Evolutionary conservation across 2,329 filamentous ascomycete genomes (phyloP).

Genomic region (Fusarium sp.): DNA sequence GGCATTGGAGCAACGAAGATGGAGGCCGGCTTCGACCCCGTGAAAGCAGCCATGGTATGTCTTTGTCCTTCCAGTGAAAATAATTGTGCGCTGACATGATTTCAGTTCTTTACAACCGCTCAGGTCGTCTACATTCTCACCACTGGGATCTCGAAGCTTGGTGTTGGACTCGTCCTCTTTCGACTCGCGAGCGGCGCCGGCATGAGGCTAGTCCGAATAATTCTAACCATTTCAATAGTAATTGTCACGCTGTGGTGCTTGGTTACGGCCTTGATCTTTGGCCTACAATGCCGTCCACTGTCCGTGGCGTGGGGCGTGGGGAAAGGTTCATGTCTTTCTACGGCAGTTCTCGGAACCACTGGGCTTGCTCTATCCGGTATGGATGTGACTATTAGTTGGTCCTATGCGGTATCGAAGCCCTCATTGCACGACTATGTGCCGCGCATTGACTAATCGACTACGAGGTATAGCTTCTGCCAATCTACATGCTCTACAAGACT

Average conservation of each 20-base stretch:
- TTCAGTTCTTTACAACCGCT: background rate
- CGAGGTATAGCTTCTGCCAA: background rate
- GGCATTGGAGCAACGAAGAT: background rate
- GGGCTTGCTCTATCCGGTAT: slow-evolving; percentile 17
- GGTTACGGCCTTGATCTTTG: slow-evolving; percentile 1
- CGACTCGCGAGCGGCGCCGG: slow-evolving; percentile 1
- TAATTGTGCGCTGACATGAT: accelerated
- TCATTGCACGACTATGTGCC: background rate
- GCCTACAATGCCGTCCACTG: slow-evolving; percentile 3
- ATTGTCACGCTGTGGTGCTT: background rate
- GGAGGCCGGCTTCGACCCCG: background rate
- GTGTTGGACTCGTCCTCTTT: slow-evolving; percentile 8
- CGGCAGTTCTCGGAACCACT: slow-evolving; percentile 5
- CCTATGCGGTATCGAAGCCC: slow-evolving; percentile 11
- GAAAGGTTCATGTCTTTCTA: slow-evolving; percentile 1
- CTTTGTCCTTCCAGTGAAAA: background rate
- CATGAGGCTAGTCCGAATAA: background rate
- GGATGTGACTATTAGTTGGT: slow-evolving; percentile 27
- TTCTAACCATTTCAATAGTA: background rate
- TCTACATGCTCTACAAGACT: slow-evolving; percentile 18
- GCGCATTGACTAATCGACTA: background rate
- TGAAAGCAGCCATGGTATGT: background rate
- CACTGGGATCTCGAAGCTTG: slow-evolving; percentile 4
- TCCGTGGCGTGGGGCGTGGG: slow-evolving; percentile 2
- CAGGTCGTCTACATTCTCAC: slow-evolving; percentile 3